These are phyloP conservation scores for Colletotrichum camelliae DNA, from an alignment of 2,329 filamentous ascomycete genomes.

Conservation along the genomic window DNA sequence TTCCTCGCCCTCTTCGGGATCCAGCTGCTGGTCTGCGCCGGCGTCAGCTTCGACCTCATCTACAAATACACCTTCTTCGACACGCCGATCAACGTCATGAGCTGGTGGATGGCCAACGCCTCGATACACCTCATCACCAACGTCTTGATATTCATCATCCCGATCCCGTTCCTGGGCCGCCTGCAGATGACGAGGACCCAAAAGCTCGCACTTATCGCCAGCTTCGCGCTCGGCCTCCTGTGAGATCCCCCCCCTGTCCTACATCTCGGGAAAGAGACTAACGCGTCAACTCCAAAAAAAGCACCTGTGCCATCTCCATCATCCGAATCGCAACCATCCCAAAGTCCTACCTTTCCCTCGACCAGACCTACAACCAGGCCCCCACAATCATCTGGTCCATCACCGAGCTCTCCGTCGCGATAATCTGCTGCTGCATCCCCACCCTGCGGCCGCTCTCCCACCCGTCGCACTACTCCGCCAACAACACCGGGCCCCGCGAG, in stretches of 20 bases:
- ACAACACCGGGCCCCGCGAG: not conserved
- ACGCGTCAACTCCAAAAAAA: not conserved
- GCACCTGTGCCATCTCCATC: constrained; percentile 13
- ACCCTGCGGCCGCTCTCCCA: constrained; percentile 35
- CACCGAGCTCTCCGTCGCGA: constrained; percentile 43
- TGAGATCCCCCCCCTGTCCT: not conserved
- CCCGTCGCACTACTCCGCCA: not conserved
- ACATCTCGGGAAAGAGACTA: not conserved
- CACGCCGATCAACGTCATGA: constrained; percentile 1
- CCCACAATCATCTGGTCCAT: constrained; percentile 41
- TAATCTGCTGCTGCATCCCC: constrained; percentile 44
- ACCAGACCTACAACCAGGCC: constrained; percentile 37
- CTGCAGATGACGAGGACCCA: constrained; percentile 8
- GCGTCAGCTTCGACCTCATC: not conserved
- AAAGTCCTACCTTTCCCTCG: constrained; percentile 28
- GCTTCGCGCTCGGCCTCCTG: constrained; percentile 22
- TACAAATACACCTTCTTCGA: not conserved
- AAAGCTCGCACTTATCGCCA: constrained; percentile 11
- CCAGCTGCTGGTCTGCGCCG: not conserved
- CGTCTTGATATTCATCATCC: constrained; percentile 22
- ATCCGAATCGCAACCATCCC: constrained; percentile 36
- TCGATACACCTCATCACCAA: constrained; percentile 21
- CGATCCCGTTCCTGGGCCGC: constrained; percentile 8
- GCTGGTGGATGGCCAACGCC: constrained; percentile 17
- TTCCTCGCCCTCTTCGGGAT: constrained; percentile 19